Base-by-base conservation (phyloP, 2,329 filamentous ascomycete genomes). In the Byssoonygena ceratinophila region DNA sequence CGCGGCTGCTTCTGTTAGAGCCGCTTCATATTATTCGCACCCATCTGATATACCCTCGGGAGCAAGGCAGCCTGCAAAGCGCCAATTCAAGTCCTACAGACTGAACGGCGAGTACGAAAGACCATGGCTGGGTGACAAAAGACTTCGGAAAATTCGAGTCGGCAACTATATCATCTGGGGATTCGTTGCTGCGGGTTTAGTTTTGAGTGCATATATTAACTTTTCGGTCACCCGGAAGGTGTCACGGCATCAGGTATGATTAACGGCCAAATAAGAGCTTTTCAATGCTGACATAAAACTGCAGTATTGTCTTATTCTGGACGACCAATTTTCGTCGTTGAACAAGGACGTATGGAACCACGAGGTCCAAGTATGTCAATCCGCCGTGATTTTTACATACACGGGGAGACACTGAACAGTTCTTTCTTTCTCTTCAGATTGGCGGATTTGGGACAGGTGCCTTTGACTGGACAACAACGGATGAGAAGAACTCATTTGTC, bases 381-480 rank as follows among this genome's bases (percentile, higher is more conserved):
- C 46, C 70, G 63, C 56, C 63, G 63, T 41, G 23, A 7, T 11
- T 32, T 11, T 29, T 37, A 37, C 23, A 27, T 37, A 16, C 29
- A 18, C 3, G 20, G 20, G 11, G 16, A 36, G 12, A 27, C 32
- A 20, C 34, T 40, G 20, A 49, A 14, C 25, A 31, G 12, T 20
- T n/a, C n/a, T n/a, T n/a, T n/a, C n/a, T n/a, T n/a, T n/a, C n/a
- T 27, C 41, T 11, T 16, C 25, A 68, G 61, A 59, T 72, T n/a
- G 64, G 68, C 51, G 74, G 67, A 8, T 74, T 68, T 57, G 71
- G 74, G 46, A 73, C 69, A n/a, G 74, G 74, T 14, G 67, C 71
- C 32, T 79, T 79, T 59, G 76, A 78, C 65, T 77, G 75, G 76
- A 77, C 76, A 0, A 79, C 76, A 4, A 66, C 62, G 2, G 74